These are phyloP conservation scores for Nothophoma quercina DNA, from an alignment of 2,329 filamentous ascomycete species.

Conservation along the genomic window DNA sequence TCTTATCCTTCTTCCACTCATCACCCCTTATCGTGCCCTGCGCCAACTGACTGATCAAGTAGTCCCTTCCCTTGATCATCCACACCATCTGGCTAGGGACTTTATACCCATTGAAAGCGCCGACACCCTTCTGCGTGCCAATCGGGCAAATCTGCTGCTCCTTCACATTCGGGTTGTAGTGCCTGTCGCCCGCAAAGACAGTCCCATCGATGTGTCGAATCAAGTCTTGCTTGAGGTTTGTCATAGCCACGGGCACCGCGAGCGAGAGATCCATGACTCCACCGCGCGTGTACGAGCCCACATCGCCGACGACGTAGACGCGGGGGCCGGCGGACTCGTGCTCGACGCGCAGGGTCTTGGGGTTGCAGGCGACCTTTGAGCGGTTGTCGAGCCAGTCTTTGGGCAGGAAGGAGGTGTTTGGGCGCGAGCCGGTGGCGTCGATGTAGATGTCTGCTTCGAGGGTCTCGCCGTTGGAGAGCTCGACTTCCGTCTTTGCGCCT, in stretches of 20 bases:
- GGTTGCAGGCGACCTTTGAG: slow-evolving; percentile 59
- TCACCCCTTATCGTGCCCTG: slow-evolving; percentile 38
- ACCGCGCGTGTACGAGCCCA: slow-evolving; percentile 54
- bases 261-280: slow-evolving; percentile 54
- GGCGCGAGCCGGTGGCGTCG: slow-evolving; percentile 59
- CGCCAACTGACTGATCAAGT: slow-evolving; percentile 43
- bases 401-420: slow-evolving; percentile 63
- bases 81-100: slow-evolving; percentile 53
- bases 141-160: slow-evolving; percentile 48
- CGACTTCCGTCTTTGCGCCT: slow-evolving; percentile 53
- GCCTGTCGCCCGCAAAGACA: slow-evolving; percentile 38
- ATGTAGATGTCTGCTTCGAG: slow-evolving; percentile 63
- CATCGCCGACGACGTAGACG: slow-evolving; percentile 60
- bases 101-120: slow-evolving; percentile 47
- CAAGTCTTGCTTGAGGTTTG: slow-evolving; percentile 59
- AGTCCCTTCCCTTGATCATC: slow-evolving; percentile 55
- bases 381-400: slow-evolving; percentile 56
- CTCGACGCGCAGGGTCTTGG: slow-evolving; percentile 58
- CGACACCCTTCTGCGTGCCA: slow-evolving; percentile 49
- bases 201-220: slow-evolving; percentile 40
- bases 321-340: slow-evolving; percentile 51
- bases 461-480: slow-evolving; percentile 56
- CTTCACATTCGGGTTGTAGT: slow-evolving; percentile 41
- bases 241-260: slow-evolving; percentile 53
- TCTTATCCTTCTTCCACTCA: slow-evolving; percentile 46